Conservation (phyloP, 2,329 filamentous ascomycete species). For the Colletotrichum simmondsii region DNA sequence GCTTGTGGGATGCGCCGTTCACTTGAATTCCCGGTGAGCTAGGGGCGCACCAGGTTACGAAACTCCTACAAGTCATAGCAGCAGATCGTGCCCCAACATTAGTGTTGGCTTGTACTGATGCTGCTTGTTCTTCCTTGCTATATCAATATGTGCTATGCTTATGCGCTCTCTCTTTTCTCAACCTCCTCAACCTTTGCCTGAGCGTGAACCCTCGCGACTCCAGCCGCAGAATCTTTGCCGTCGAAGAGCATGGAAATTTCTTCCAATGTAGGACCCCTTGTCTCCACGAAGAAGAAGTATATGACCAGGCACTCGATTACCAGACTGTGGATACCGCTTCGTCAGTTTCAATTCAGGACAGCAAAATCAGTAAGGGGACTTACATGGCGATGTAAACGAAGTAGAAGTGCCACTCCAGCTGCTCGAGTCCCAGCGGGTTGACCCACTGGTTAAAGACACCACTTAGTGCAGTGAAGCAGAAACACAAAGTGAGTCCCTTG, state of each 20-base stretch:
- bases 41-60: too few relatives aligned
- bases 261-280: conserved; percentile 63
- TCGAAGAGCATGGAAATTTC: conserved; percentile 45
- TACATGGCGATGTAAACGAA: conserved; percentile 51
- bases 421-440: conserved; percentile 56
- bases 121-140: too few relatives aligned
- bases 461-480: conserved; percentile 35
- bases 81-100: too few relatives aligned
- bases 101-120: too few relatives aligned
- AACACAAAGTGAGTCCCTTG: conserved; percentile 35
- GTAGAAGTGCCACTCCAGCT: conserved; percentile 55
- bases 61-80: too few relatives aligned
- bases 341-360: background rate
- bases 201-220: conserved; percentile 17
- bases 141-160: background rate
- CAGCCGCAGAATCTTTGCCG: conserved; percentile 22
- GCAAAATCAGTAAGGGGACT: background rate
- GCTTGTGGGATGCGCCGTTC: too few relatives aligned
- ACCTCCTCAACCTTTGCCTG: conserved; percentile 8
- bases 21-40: too few relatives aligned
- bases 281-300: conserved; percentile 57
- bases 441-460: conserved; percentile 50
- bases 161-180: conserved; percentile 15
- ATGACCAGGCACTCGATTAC: conserved; percentile 48
- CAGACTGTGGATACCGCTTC: conserved; percentile 29